Base-by-base conservation (phyloP, 2,329 filamentous ascomycete species). In the Xylariales sp. region DNA sequence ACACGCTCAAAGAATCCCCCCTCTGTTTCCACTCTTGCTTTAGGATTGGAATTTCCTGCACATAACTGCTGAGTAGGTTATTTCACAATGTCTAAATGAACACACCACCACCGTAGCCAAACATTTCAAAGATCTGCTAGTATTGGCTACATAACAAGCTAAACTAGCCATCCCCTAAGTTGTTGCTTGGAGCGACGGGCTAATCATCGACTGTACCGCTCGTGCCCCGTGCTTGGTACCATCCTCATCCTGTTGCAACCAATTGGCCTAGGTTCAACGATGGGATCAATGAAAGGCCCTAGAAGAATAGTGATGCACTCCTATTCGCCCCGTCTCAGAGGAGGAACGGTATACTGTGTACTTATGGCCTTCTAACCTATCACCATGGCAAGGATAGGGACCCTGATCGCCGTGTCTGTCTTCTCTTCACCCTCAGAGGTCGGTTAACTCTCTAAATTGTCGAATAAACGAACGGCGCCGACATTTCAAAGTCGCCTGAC, bases 401-500 rank as follows among this genome's bases (percentile, higher is more conserved):
- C 41, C 60, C 45, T 69, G 59, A 64, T 66, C 50, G 32, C 28
- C 55, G 61, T n/a, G 45, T 65, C 55, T 14, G 14, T 62, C 49
- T 23, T 36, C 57, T 49, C 49, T 48, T 54, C 41, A 49, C 52
- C 53, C 48, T 49, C 41, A 62, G 46, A 53, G 43, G 56, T 10
- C 43, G 43, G 53, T 41, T 56, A 34, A 32, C 49, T 53, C 57
- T 60, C 57, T 56, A 50, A 61, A 70, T 70, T 66, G 55, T 64
- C 65, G 61, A 64, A 61, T 66, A 54, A 63, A 41, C 39, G 9
- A 54, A 60, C 34, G 55, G 48, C 53, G 43, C 49, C 43, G 66
- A 58, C 67, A 69, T 59, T 67, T 65, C 45, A 36, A 68, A 54
- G 69, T 69, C 67, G 62, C 36, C 64, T 70, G 67, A 71, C 69